Evolutionary conservation across 2,329 filamentous ascomycete species (phyloP).

Genomic region (Colletotrichum sp.): DNA sequence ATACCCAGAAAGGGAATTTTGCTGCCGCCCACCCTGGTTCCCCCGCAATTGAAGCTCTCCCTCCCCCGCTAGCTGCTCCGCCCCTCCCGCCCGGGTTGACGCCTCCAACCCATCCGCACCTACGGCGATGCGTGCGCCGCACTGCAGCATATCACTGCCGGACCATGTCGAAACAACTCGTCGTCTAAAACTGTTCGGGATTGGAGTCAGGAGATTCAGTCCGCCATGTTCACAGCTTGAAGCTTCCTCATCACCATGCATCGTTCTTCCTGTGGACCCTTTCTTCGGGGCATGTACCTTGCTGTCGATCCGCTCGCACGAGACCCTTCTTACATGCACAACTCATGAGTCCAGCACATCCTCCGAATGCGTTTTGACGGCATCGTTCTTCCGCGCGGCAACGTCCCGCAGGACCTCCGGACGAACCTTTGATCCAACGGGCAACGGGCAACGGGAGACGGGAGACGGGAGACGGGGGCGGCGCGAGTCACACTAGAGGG

Average conservation of each 20-base stretch:
- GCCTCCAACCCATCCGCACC: neutral
- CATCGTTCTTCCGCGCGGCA: neutral
- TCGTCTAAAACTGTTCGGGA: neutral
- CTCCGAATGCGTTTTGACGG: neutral
- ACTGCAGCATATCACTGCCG: neutral
- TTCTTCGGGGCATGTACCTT: neutral
- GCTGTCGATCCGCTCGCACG: neutral
- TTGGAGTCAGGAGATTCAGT: neutral
- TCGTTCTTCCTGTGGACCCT: neutral
- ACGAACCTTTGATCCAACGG: neutral
- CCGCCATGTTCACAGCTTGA: neutral
- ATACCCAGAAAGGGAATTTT: slow-evolving; percentile 23
- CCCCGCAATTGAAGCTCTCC: slow-evolving; percentile 3
- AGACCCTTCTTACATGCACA: neutral
- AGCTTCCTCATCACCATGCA: neutral
- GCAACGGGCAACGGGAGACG: neutral
- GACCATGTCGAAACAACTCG: neutral
- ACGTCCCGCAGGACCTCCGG: neutral
- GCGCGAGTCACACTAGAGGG: neutral
- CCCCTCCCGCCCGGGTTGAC: neutral
- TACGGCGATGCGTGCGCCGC: neutral
- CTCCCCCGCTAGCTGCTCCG: neutral
- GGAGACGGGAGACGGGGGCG: neutral
- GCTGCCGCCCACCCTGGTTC: neutral
- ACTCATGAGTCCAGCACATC: neutral